Conservation (phyloP, 768 basidiomycete species). For the Gloeopeniophorella convolvens region DNA sequence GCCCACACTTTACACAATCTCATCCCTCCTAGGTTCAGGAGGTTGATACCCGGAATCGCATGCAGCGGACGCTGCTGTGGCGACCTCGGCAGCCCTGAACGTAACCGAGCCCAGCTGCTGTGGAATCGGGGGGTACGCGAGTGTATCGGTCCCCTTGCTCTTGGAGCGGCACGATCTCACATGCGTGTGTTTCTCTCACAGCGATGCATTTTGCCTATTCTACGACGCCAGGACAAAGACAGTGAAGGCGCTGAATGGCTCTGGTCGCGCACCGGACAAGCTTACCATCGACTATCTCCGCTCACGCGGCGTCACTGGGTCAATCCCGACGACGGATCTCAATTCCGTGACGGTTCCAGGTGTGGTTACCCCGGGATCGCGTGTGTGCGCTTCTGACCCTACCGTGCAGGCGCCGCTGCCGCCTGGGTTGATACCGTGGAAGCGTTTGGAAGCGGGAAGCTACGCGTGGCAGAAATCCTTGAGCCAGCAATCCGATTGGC, state of each 20-base stretch:
- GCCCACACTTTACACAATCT: conserved; percentile 13
- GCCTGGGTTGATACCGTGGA: conserved; percentile 92
- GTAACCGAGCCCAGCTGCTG: conserved; percentile 84
- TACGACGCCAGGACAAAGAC: conserved; percentile 77
- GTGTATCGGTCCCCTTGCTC: background rate
- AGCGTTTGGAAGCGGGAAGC: conserved; percentile 69
- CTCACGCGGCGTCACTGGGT: conserved; percentile 59
- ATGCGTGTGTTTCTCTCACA: conserved; percentile 23
- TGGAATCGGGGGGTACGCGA: conserved; percentile 81
- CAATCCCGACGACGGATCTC: conserved; percentile 74
- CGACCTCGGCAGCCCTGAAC: conserved; percentile 86
- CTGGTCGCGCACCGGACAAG: conserved; percentile 78
- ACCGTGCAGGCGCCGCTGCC: conserved; percentile 72
- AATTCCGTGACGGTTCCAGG: conserved; percentile 92
- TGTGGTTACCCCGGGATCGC: conserved; percentile 17
- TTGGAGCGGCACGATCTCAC: background rate
- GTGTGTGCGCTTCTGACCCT: background rate
- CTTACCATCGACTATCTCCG: conserved; percentile 70
- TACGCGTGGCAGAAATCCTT: conserved; percentile 64
- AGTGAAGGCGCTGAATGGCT: conserved; percentile 89
- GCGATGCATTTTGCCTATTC: conserved; percentile 90
- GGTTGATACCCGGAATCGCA: no score
- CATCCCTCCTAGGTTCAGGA: no score
- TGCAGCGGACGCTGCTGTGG: conserved; percentile 89
- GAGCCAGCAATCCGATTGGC: conserved; percentile 88